Evolutionary conservation across 1,284 basidiomycete genomes (phyloP), one percentile per base, ranked within the genome.

Genomic region (Irpex sp.): DNA sequence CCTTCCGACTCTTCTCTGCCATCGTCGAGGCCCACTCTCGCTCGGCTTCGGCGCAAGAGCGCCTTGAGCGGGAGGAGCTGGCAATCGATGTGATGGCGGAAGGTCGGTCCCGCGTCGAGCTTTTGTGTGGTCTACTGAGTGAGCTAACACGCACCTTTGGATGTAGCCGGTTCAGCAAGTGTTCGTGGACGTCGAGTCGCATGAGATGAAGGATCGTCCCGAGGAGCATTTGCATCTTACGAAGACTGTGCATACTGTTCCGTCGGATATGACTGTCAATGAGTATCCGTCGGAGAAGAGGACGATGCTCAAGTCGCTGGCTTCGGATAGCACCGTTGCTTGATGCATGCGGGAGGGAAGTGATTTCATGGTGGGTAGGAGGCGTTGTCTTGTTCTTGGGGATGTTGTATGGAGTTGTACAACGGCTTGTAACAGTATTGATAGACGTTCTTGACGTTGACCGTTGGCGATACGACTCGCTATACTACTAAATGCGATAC

Each of bases 131-230:
- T 45, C n/a, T n/a, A n/a, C n/a, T n/a, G n/a, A n/a, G n/a, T n/a
- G n/a, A n/a, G n/a, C 49, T 52, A 5, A 52, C 49, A 12, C 49
- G 19, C 21, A 16, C 21, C 1, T 54, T 14, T 35, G 33, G 3
- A 5, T 45, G 14, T 61, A 71, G 70, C 65, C 65, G 9, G 66
- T 67, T 18, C 71, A 73, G 55, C 69, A 71, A 57, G 70, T 73
- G 4, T 72, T 67, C 63, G 71, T 73, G 48, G 71, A 73, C 64
- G 70, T 73, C 48, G 71, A 73, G 63, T 69, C 69, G 5, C 71
- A 73, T 61, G 69, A 72, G 59, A 68, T 73, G 69, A 66, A 67
- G 53, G 71, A 73, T 58, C 63, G 63, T 23, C 63, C 66, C 36
- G 64, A 67, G 16, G 56, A 54, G 28, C 52, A 54, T 10, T 5